Base-by-base conservation (phyloP, 495 filamentous ascomycete species). In the Aspergillus affinis region DNA sequence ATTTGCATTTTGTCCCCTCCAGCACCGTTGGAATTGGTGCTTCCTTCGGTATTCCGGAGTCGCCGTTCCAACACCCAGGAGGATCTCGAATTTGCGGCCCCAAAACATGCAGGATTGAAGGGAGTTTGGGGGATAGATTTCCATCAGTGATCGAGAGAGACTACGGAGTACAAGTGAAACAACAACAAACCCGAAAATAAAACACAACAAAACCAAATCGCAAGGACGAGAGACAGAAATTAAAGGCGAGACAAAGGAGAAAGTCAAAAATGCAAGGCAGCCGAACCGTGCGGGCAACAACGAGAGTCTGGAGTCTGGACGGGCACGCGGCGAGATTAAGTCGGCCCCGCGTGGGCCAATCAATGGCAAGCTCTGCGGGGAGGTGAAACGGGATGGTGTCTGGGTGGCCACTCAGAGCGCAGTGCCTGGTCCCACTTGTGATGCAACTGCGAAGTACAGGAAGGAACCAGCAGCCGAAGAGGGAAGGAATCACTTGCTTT, bases 321-420 rank as follows among this genome's bases (percentile, higher is more conserved):
- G 9, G 30, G 50, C 50, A 52, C 50, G 50, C 50, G 50, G 50
- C 23, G 51, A 54, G 30, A 54, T 54, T 54, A 54, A 54, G 41
- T 3, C 20, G 6, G 19, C 19, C 20, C 51, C 41, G 51, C 4
- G 29, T 41, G 36, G 36, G 13, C 51, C 51, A 54, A 54, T 54
- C 29, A 54, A 17, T 4, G 30, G 10, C 12, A 15, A 17, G 36
- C 12, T 4, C 36, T 13, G 36, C 36, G 36, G 12, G 36, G 36
- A 10, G 36, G 36, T 41, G 36, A 41, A 41, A 41, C 36, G 36
- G 36, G 12, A 41, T 2, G 29, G 36, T 41, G n/a, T 26, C n/a
- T 49, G 48, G 48, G 1, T 17, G 8, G 18, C 48, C 23, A 26
- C 19, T 49, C 19, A 26, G 0, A 3, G 18, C n/a, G 17, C 36